Evolutionary conservation across 75 land plant genomes (phyloP), one percentile per base, ranked within the genome.

Genomic region (Chamaecyparis obtusa): DNA sequence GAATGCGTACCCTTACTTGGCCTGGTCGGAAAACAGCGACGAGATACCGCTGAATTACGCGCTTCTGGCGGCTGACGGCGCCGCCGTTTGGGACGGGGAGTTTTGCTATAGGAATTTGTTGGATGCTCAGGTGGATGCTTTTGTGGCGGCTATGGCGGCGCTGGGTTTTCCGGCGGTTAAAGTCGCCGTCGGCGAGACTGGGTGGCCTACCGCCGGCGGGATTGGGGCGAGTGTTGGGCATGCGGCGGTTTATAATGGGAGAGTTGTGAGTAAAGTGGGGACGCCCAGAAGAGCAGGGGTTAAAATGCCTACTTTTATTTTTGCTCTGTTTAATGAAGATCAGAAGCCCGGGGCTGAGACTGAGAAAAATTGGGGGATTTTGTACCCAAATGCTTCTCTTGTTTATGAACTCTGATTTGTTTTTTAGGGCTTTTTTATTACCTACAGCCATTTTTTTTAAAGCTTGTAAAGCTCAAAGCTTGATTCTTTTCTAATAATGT

Each of bases 191-290:
- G 77, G 89, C 37, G 92, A 91, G 54, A 90, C 89, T 0, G 92
- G 92, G 60, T 91, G 92, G 92, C 92, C 92, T 9, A 71, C 87
- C 0, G 17, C 15, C 5, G 92, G 92, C 10, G 92, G 85, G 48
- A 9, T 46, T 9, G 92, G 92, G 3, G 92, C 89, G 7, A 81
- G 83, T 46, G 11, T 83, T 14, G 55, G 36, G 37, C 86, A 91
- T 56, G 92, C 92, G 21, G 92, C 92, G 9, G 67, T 74, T 15
- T 90, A 90, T 36, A 90, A 90, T 55, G 79, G 92, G 1, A 86
- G 92, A 1, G 84, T 90, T 1, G 85, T 88, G 3, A 13, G 75
- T 21, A 87, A 87, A 21, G 51, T 89, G 86, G 92, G 92, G 46
- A 91, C 92, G 0, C 92, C 92, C 16, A 78, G 51, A 74, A 80